A percentile compares a stretch with the other conserved stretches of the same genome.
Evolutionary conservation across 1,284 basidiomycete genomes (phyloP).

Genomic region (Ceratobasidium theobromae): DNA sequence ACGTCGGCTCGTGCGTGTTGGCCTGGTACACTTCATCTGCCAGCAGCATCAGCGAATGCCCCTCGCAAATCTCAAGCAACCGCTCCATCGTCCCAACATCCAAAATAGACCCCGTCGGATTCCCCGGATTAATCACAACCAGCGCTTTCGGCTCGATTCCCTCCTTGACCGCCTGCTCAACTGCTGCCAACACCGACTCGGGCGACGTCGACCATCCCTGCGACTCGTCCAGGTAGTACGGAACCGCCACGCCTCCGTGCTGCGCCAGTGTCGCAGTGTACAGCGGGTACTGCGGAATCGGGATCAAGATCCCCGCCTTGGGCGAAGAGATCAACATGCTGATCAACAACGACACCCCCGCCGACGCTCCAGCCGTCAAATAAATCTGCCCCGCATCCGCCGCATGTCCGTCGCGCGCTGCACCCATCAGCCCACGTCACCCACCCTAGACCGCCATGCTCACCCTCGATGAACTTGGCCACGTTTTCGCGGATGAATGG

Average conservation of each 20-base stretch:
- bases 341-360: constrained; percentile 87
- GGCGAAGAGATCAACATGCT: constrained; percentile 69
- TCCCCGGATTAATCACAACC: constrained; percentile 95
- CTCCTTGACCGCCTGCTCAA: constrained; percentile 66
- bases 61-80: constrained; percentile 79
- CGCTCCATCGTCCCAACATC: constrained; percentile 67
- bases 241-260: constrained; percentile 75
- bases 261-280: constrained; percentile 95
- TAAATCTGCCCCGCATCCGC: constrained; percentile 87
- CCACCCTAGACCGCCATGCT: no score
- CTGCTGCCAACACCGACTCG: constrained; percentile 63
- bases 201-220: constrained; percentile 86
- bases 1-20: constrained; percentile 74
- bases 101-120: constrained; percentile 88
- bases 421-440: no score
- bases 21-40: constrained; percentile 96
- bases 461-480: constrained; percentile 86
- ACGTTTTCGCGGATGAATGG: constrained; percentile 86
- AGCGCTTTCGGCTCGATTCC: constrained; percentile 75
- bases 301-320: constrained; percentile 82
- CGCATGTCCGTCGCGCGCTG: constrained; percentile 87
- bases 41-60: constrained; percentile 81
- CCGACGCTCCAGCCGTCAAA: constrained; percentile 91
- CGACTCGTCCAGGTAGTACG: constrained; percentile 86
- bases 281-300: constrained; percentile 97